phyloP scores from a whole-genome alignment of 2,329 filamentous ascomycete species.

The Ophiognomonia clavigignenti-juglandacearum region DNA sequence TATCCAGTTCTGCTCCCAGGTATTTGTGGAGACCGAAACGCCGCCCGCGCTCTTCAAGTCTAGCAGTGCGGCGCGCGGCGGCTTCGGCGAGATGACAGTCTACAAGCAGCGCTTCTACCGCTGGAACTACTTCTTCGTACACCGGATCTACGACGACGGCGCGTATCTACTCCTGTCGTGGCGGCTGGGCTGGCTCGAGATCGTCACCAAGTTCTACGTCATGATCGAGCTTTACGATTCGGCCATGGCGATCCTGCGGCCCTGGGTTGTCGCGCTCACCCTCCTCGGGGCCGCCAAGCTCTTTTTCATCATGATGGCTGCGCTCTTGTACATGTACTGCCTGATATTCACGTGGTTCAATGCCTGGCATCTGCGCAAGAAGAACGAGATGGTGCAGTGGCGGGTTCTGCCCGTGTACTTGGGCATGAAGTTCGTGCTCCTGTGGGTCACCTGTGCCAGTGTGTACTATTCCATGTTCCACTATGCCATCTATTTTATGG shows the following conservation, averaged over 20 bases:
- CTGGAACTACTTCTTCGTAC: constrained; percentile 50
- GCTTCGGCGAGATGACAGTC: constrained; percentile 49
- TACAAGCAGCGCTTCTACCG: constrained; percentile 44
- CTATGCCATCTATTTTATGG: neutral
- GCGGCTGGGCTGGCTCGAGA: constrained; percentile 43
- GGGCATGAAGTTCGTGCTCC: neutral
- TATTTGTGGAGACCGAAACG: constrained; percentile 47
- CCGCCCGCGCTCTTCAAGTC: constrained; percentile 38
- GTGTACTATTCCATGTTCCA: neutral
- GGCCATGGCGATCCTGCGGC: neutral
- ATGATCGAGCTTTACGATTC: constrained; percentile 42
- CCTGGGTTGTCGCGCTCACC: neutral
- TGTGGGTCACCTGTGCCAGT: neutral
- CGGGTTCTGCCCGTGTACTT: neutral
- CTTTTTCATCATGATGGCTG: neutral
- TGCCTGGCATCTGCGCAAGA: neutral
- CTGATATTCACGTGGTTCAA: neutral
- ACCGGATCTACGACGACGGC: constrained; percentile 42
- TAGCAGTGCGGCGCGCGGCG: constrained; percentile 34
- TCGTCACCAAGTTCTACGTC: constrained; percentile 45
- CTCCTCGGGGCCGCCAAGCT: neutral
- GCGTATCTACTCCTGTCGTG: constrained; percentile 40
- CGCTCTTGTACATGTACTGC: neutral
- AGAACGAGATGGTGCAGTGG: neutral
- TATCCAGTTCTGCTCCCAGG: constrained; percentile 42